phyloP scores from a whole-genome alignment of 805 yeast genomes.

The Teunomyces aglyptinius region DNA sequence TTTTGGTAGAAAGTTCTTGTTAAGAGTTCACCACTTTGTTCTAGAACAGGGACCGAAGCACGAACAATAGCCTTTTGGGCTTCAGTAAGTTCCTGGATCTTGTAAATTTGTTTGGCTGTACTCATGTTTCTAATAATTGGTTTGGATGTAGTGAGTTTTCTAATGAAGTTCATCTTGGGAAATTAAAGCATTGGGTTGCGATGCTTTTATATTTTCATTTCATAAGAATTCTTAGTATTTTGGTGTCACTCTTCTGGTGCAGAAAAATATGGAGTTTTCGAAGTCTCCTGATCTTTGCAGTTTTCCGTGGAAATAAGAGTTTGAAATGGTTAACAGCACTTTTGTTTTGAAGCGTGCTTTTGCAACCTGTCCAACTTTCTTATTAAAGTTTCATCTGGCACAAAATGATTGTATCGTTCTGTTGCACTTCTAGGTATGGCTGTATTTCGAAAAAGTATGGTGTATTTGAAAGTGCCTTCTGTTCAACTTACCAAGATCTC shows the following conservation, averaged over 20 bases:
- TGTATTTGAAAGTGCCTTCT: too few relatives aligned
- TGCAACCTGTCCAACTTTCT: too few relatives aligned
- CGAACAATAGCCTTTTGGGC: conserved; percentile 34
- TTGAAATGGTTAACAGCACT: too few relatives aligned
- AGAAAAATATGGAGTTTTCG: background rate
- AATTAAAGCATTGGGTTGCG: background rate
- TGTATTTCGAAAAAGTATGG: background rate
- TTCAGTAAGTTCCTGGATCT: conserved; percentile 20
- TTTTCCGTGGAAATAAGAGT: background rate
- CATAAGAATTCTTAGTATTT: too few relatives aligned
- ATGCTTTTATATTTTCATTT: too few relatives aligned
- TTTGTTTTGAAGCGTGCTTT: too few relatives aligned
- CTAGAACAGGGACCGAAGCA: conserved; percentile 55
- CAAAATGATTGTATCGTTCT: too few relatives aligned
- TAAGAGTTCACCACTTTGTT: conserved; percentile 51
- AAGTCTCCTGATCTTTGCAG: background rate
- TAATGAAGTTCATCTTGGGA: background rate
- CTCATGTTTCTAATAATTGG: background rate
- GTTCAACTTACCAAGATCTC: too few relatives aligned
- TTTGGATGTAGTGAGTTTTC: background rate
- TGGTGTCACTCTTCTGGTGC: too few relatives aligned
- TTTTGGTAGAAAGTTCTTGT: conserved; percentile 54
- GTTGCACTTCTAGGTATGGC: too few relatives aligned
- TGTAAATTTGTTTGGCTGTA: conserved; percentile 6
- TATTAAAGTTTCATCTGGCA: too few relatives aligned